Evolutionary conservation across 139 green algal species (phyloP).

Genomic region (Ettlia oleoabundans): DNA sequence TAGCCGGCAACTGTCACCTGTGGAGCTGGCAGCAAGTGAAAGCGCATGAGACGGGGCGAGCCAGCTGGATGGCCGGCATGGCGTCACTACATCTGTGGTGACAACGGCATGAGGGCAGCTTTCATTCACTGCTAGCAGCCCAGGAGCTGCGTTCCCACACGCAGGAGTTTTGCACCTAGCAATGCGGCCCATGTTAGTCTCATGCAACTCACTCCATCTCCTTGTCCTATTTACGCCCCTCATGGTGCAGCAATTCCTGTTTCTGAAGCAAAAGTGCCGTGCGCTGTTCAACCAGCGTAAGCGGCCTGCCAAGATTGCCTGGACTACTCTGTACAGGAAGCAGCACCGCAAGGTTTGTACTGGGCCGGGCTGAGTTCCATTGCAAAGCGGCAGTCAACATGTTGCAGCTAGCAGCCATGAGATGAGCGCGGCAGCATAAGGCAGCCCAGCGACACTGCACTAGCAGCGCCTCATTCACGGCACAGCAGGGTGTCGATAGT

Average conservation of each 20-base stretch:
- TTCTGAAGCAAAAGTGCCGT: constrained; percentile 96
- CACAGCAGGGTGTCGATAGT: no score
- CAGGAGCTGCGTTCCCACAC: not conserved
- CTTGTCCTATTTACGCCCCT: constrained; percentile 4
- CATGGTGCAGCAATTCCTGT: constrained; percentile 88
- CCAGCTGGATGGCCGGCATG: no score
- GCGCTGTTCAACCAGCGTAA: constrained; percentile 91
- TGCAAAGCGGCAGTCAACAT: not conserved
- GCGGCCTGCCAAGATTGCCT: constrained; percentile 96
- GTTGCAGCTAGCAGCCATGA: no score
- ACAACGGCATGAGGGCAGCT: not conserved
- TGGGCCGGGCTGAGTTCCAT: not conserved
- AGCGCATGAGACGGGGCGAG: no score
- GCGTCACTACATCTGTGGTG: no score
- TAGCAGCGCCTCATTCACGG: no score
- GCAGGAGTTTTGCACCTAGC: not conserved
- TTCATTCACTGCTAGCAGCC: not conserved
- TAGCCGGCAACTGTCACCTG: not conserved
- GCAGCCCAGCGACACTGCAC: no score
- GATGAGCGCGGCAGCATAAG: not conserved
- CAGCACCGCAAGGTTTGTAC: constrained; percentile 92
- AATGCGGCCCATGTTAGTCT: no score
- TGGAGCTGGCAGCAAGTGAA: not conserved
- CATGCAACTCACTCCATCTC: not conserved
- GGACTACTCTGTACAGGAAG: constrained; percentile 95